Evolutionary conservation across 495 filamentous ascomycete genomes (phyloP).

Genomic region (Neurospora hispaniola): DNA sequence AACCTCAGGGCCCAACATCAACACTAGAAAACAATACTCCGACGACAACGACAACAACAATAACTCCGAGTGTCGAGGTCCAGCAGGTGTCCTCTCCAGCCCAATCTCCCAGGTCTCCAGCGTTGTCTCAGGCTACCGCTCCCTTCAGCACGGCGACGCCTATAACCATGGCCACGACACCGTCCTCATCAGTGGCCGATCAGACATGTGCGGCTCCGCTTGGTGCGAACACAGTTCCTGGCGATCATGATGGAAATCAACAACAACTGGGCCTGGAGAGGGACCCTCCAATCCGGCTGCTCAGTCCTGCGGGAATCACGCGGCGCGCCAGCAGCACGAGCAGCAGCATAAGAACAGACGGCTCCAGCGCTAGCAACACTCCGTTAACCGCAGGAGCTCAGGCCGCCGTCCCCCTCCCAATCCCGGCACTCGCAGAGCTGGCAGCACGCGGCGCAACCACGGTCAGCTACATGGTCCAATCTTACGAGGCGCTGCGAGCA

Average conservation of each 20-base stretch:
- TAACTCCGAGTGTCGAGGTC: neutral
- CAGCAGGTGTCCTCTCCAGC: neutral
- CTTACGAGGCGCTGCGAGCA: slow-evolving; percentile 20
- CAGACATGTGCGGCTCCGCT: neutral
- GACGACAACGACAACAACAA: neutral
- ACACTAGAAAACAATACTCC: neutral
- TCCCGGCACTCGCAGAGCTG: neutral
- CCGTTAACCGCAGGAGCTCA: neutral
- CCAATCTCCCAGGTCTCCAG: neutral
- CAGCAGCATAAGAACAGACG: neutral
- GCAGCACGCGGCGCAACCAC: slow-evolving; percentile 11
- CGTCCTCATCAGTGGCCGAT: neutral
- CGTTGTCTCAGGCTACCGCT: neutral
- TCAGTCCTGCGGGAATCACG: neutral
- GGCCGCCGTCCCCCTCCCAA: neutral
- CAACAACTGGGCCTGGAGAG: neutral
- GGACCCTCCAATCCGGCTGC: neutral
- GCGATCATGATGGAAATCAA: neutral
- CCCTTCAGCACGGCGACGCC: neutral
- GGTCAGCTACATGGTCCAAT: slow-evolving; percentile 24
- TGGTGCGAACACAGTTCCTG: neutral
- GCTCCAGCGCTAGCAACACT: neutral
- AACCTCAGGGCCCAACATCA: neutral
- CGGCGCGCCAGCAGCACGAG: neutral
- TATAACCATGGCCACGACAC: neutral